Evolutionary conservation across 129 eudicot genomes (phyloP).

Genomic region (Arctium lappa): DNA sequence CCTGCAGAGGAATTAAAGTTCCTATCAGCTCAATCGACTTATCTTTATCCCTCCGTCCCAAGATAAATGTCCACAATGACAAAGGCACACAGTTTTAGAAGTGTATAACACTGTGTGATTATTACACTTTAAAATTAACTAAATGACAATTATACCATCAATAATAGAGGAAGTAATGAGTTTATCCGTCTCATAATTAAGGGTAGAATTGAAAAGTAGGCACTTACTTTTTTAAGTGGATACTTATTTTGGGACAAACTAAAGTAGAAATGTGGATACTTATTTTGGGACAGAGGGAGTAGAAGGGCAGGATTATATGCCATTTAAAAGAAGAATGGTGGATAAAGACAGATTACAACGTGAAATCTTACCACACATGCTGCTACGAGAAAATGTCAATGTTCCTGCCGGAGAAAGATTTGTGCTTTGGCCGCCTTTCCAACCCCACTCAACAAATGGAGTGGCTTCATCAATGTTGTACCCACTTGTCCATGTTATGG

Average conservation of each 20-base stretch:
- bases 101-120: background rate
- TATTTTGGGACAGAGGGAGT: background rate
- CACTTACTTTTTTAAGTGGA: background rate
- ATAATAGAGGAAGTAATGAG: background rate
- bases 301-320: background rate
- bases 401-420: conserved; percentile 68
- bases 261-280: background rate
- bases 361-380: conserved; percentile 69
- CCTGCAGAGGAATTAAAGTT: conserved; percentile 34
- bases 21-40: background rate
- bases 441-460: conserved; percentile 71
- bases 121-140: background rate
- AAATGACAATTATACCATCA: background rate
- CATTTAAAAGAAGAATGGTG: background rate
- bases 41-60: no score
- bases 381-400: conserved; percentile 50
- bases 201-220: background rate
- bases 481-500: conserved; percentile 87
- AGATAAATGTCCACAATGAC: background rate
- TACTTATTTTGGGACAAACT: background rate
- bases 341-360: background rate
- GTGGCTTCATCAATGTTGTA: conserved; percentile 70
- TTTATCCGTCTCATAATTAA: background rate
- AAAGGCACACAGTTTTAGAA: background rate
- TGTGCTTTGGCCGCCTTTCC: conserved; percentile 29